phyloP scores from a whole-genome alignment of 306 rosid genomes.

The Oxytropis ochrocephala region DNA sequence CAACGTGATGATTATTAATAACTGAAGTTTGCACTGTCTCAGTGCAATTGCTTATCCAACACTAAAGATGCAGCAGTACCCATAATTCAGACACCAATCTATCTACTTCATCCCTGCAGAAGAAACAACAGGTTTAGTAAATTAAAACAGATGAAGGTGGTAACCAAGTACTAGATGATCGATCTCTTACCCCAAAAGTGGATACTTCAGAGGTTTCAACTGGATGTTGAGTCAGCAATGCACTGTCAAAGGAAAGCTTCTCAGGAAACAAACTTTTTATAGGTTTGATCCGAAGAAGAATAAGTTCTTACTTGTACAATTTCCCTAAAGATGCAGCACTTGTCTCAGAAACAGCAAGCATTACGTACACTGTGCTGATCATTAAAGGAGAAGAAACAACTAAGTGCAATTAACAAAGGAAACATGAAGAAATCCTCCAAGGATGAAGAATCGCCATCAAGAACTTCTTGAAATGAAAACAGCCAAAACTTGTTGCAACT shows the following conservation, averaged over 20 bases:
- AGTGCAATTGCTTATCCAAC: slow-evolving; percentile 30
- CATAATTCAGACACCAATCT: slow-evolving; percentile 31
- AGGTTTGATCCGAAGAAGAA: background rate
- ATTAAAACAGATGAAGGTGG: background rate
- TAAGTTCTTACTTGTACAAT: slow-evolving; percentile 51
- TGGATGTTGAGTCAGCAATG: slow-evolving; percentile 66
- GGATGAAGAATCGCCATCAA: slow-evolving; percentile 73
- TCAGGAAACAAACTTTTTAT: slow-evolving; percentile 16
- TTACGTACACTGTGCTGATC: slow-evolving; percentile 65
- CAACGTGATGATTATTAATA: slow-evolving; percentile 23
- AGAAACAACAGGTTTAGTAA: background rate
- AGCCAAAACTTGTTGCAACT: slow-evolving; percentile 66
- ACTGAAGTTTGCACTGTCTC: slow-evolving; percentile 35
- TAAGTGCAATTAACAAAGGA: slow-evolving; percentile 95
- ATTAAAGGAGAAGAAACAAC: slow-evolving; percentile 51
- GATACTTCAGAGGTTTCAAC: slow-evolving; percentile 38
- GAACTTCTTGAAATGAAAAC: slow-evolving; percentile 81
- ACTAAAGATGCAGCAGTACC: slow-evolving; percentile 40
- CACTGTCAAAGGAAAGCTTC: slow-evolving; percentile 32
- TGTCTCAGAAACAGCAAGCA: slow-evolving; percentile 63
- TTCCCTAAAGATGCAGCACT: slow-evolving; percentile 79
- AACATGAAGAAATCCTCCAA: slow-evolving; percentile 82
- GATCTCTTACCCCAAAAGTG: slow-evolving; percentile 48
- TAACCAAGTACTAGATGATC: background rate
- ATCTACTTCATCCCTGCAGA: slow-evolving; percentile 49